Base-by-base conservation (phyloP, 208 protist genomes). In the Leishmania gerbilli region DNA sequence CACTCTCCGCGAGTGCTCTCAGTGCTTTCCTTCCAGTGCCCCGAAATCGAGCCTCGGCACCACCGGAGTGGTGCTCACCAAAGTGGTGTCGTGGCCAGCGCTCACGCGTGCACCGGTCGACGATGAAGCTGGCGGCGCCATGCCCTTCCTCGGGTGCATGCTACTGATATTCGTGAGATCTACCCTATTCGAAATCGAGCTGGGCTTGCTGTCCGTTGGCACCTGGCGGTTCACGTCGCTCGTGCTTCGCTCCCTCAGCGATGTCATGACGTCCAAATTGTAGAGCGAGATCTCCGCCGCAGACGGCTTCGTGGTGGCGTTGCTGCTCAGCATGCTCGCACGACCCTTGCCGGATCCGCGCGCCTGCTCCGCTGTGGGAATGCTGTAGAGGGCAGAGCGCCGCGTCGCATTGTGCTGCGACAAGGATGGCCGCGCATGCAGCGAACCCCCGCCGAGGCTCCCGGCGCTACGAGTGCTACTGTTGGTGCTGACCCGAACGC, bases 241-340 rank as follows among this genome's bases (percentile, higher is more conserved):
- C 21, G 74, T 82, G 81, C 87, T 93, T 49, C 87, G 81, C 83
- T 93, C 86, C 15, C 82, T 77, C 76, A 93, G 75, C 27, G 86
- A 81, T 2, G 83, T 79, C 45, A 93, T 53, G 31, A 91, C 77
- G n/a, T 53, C 76, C 1, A 85, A 85, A 72, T 90, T 87, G 82
- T 89, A 91, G 68, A 93, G 90, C 21, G 86, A 58, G 7, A 62
- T 55, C 42, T 76, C n/a, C 15, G 71, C 55, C 9, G 75, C 75
- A 55, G 72, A 65, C 4, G 56, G 53, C 42, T 56, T 77, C 27
- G 69, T 76, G 53, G 51, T 67, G 4, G 45, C 81, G 27, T 27
- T 62, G 4, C 9, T 37, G 53, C 62, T 71, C 60, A 51, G 49
- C 64, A 45, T 75, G 49, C 47, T 62, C 24, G 67, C 55, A 24